These are phyloP conservation scores for Suillus lakei DNA, from an alignment of 768 basidiomycete genomes.

Conservation along the genomic window DNA sequence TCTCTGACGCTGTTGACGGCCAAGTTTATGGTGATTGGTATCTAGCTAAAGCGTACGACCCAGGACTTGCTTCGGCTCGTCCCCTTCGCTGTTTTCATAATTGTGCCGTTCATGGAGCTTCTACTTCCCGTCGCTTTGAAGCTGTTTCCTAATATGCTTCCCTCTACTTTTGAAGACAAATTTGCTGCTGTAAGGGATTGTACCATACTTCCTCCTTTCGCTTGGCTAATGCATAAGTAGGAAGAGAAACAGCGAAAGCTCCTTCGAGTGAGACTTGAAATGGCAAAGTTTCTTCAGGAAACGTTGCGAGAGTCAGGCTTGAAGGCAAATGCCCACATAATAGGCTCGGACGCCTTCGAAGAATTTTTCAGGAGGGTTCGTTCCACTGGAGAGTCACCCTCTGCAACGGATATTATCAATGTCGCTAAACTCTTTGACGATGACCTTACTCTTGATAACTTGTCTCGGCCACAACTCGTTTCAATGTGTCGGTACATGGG, in stretches of 20 bases:
- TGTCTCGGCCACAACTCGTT: constrained; percentile 96
- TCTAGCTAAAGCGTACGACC: constrained; percentile 89
- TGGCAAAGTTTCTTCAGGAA: constrained; percentile 99
- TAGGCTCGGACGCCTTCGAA: constrained; percentile 95
- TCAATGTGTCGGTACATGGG: constrained; percentile 99
- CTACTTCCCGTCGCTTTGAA: constrained; percentile 95
- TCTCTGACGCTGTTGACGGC: neutral
- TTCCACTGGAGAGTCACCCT: constrained; percentile 93
- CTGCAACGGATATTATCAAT: constrained; percentile 84
- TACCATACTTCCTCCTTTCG: neutral
- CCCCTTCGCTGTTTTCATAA: constrained; percentile 92
- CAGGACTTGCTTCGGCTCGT: constrained; percentile 91
- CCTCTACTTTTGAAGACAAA: constrained; percentile 98
- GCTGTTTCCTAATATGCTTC: constrained; percentile 98
- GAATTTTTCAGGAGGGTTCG: constrained; percentile 99
- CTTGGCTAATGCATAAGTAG: constrained; percentile 42
- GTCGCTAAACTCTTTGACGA: constrained; percentile 98
- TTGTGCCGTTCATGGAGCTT: constrained; percentile 99
- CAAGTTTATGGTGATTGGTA: constrained; percentile 1
- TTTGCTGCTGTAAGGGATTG: constrained; percentile 75
- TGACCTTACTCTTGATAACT: constrained; percentile 96
- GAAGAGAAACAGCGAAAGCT: constrained; percentile 98
- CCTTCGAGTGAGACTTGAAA: constrained; percentile 91
- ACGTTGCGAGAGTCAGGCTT: constrained; percentile 93
- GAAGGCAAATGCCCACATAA: constrained; percentile 91